phyloP scores from a whole-genome alignment of 805 yeast genomes.

The Yarrowia porcina region DNA sequence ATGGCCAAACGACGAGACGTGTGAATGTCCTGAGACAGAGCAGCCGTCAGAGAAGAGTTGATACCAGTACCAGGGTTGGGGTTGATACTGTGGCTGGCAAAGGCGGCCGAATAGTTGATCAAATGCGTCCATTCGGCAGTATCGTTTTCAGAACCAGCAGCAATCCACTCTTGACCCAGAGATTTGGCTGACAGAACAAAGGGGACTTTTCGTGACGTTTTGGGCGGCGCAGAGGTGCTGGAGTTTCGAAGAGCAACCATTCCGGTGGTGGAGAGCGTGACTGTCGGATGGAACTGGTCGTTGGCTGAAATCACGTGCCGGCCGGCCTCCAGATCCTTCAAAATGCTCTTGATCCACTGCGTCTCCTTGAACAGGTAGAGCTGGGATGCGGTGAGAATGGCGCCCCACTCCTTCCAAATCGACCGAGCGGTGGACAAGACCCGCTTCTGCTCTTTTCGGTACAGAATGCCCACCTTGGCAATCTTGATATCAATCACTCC shows the following conservation, averaged over 20 bases:
- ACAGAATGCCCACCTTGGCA: conserved; percentile 41
- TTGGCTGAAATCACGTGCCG: conserved; percentile 36
- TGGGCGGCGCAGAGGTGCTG: conserved; percentile 28
- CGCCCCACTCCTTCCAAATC: conserved; percentile 44
- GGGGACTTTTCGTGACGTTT: conserved; percentile 29
- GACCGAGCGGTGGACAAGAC: conserved; percentile 34
- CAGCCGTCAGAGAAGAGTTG: neutral
- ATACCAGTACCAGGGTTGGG: conserved; percentile 12
- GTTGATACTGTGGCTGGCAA: conserved; percentile 41
- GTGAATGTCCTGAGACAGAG: neutral
- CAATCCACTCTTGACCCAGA: conserved; percentile 39
- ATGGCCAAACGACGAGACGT: conserved; percentile 18
- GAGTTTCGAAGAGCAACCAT: conserved; percentile 41
- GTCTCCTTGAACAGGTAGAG: conserved; percentile 43
- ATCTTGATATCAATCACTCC: conserved; percentile 42
- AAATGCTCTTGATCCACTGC: conserved; percentile 37
- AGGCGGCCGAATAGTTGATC: conserved; percentile 52
- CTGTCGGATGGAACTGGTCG: conserved; percentile 41
- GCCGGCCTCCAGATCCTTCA: conserved; percentile 26
- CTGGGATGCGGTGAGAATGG: conserved; percentile 42
- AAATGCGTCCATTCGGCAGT: conserved; percentile 57
- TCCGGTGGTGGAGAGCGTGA: conserved; percentile 41
- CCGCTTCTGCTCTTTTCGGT: conserved; percentile 39
- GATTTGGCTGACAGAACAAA: conserved; percentile 38
- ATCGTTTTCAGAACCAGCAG: conserved; percentile 48